Percentiles rank a stretch among this genome's conserved stretches.
Conservation (phyloP, 129 eudicot species). For the Gnaphalium uliginosum region DNA sequence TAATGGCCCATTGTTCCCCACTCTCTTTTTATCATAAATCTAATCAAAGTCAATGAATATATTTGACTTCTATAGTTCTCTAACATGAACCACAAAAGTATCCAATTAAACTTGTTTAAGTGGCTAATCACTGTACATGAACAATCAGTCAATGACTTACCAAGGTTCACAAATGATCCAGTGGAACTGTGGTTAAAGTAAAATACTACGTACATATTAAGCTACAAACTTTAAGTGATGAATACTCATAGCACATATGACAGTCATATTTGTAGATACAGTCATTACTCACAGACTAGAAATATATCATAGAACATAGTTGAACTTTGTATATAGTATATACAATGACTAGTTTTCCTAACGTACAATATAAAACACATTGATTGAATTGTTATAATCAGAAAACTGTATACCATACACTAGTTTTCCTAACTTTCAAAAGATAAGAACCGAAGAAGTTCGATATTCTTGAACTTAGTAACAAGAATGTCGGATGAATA, state of each 20-base stretch:
- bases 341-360: neutral
- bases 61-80: conserved; percentile 12
- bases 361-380: neutral
- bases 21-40: conserved; percentile 18
- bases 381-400: neutral
- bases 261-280: neutral
- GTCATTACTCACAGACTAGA: neutral
- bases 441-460: neutral
- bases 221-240: neutral
- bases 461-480: neutral
- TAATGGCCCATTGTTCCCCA: conserved; percentile 38
- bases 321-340: neutral
- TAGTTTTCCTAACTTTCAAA: neutral
- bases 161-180: neutral
- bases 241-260: neutral
- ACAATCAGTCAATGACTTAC: neutral
- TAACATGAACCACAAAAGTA: neutral
- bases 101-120: neutral
- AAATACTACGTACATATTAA: neutral
- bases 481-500: neutral
- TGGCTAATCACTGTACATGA: neutral
- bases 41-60: conserved; percentile 19
- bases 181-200: neutral
- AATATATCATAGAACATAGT: neutral
- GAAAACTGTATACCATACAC: neutral